These are phyloP conservation scores for Striga asiatica DNA, from an alignment of 257 asterid species.

Conservation along the genomic window DNA sequence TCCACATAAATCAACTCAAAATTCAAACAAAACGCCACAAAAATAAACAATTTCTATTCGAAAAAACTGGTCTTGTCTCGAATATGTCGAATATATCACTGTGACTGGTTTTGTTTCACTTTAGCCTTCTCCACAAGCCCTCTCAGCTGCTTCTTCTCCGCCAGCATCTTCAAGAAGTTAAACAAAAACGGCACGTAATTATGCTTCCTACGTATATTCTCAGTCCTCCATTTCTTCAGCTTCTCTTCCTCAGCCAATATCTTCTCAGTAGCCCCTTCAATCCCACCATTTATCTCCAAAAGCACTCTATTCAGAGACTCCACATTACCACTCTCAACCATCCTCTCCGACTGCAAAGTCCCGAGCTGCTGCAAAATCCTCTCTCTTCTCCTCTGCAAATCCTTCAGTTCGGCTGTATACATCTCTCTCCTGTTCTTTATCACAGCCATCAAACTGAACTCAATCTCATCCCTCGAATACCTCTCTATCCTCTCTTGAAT, in stretches of 20 bases:
- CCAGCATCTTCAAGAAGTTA: slow-evolving; percentile 78
- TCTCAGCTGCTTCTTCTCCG: slow-evolving; percentile 84
- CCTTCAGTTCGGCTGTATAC: slow-evolving; percentile 64
- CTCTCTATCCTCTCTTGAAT: slow-evolving; percentile 71
- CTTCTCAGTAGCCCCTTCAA: slow-evolving; percentile 66
- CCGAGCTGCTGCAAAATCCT: slow-evolving; percentile 54
- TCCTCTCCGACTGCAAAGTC: slow-evolving; percentile 51
- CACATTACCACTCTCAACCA: slow-evolving; percentile 38
- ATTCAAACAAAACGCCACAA: no score
- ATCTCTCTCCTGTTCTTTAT: slow-evolving; percentile 69
- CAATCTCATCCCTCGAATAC: slow-evolving; percentile 55
- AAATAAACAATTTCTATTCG: no score
- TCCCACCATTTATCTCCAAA: slow-evolving; percentile 47
- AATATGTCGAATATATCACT: no score
- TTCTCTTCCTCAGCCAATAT: slow-evolving; percentile 79
- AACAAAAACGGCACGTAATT: slow-evolving; percentile 69
- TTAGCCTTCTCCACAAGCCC: slow-evolving; percentile 78
- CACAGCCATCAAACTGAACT: slow-evolving; percentile 64
- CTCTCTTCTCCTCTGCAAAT: slow-evolving; percentile 68
- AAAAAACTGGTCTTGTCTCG: no score
- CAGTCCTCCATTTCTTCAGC: slow-evolving; percentile 77
- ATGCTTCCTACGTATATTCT: slow-evolving; percentile 68
- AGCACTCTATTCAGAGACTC: slow-evolving; percentile 43
- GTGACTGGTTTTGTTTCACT: slow-evolving; percentile 58
- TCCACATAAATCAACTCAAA: no score